phyloP scores from a whole-genome alignment of 805 yeast species.

The Yueomyces sp. region DNA sequence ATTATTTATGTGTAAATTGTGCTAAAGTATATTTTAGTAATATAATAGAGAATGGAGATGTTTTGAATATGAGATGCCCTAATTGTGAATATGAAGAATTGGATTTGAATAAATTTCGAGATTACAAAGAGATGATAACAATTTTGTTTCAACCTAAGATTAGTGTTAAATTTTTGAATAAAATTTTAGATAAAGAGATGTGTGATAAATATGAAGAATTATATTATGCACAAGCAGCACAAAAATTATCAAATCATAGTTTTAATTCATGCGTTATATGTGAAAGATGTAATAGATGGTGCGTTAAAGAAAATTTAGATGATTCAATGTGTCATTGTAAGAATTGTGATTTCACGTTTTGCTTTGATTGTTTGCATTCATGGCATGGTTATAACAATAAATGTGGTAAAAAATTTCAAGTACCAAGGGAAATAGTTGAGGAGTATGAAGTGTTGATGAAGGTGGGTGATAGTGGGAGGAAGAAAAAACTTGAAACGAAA shows the following conservation, averaged over 20 bases:
- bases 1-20: conserved; percentile 36
- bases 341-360: conserved; percentile 39
- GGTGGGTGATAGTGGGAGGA: conserved; percentile 15
- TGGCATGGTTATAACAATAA: conserved; percentile 44
- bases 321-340: conserved; percentile 37
- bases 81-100: conserved; percentile 25
- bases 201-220: conserved; percentile 29
- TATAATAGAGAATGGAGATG: conserved; percentile 34
- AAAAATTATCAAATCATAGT: conserved; percentile 29
- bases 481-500: conserved; percentile 25
- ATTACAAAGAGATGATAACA: conserved; percentile 23
- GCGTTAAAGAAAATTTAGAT: conserved; percentile 33
- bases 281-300: conserved; percentile 37
- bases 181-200: conserved; percentile 18
- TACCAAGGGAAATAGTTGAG: conserved; percentile 21
- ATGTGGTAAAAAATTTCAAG: conserved; percentile 28
- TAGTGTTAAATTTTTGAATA: conserved; percentile 22
- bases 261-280: conserved; percentile 39
- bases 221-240: conserved; percentile 28
- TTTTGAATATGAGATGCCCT: conserved; percentile 45
- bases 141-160: conserved; percentile 31
- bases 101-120: conserved; percentile 9
- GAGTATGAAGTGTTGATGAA: conserved; percentile 24
- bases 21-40: conserved; percentile 29
- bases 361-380: conserved; percentile 41